Percentiles rank a stretch among this genome's conserved stretches.
Evolutionary conservation across 164 flowering plant species (phyloP).

Genomic region (Sextonia rubra): DNA sequence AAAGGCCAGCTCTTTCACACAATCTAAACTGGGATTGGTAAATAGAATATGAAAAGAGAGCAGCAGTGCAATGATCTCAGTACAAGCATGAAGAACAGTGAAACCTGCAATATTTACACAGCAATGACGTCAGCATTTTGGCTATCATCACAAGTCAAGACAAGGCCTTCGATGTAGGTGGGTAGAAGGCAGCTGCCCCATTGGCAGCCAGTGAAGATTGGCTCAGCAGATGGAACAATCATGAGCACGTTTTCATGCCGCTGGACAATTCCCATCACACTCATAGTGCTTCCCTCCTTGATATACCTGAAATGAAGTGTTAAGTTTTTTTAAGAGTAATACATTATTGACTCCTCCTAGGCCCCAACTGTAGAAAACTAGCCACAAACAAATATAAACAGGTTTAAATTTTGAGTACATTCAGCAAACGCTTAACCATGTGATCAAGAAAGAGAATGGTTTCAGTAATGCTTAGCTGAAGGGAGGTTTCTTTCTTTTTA

Average conservation of each 20-base stretch:
- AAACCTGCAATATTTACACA: constrained; percentile 42
- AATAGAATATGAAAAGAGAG: constrained; percentile 5
- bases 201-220: constrained; percentile 71
- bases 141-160: constrained; percentile 72
- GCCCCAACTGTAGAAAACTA: background rate
- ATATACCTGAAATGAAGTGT: constrained; percentile 50
- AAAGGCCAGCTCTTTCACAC: constrained; percentile 25
- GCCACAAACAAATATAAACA: background rate
- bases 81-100: background rate
- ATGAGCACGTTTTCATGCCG: constrained; percentile 85
- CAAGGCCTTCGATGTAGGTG: constrained; percentile 61
- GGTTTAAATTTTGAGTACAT: background rate
- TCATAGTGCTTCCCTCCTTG: constrained; percentile 93
- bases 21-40: constrained; percentile 7
- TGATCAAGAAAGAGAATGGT: background rate
- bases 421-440: too few relatives aligned
- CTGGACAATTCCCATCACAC: constrained; percentile 84
- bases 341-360: background rate
- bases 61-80: constrained; percentile 3
- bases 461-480: background rate
- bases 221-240: constrained; percentile 79
- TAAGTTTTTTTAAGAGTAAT: background rate
- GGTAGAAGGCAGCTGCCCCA: constrained; percentile 88
- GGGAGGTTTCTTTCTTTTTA: background rate
- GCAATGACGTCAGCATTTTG: constrained; percentile 74